Evolutionary conservation across 2,329 filamentous ascomycete genomes (phyloP), one percentile per base, ranked within the genome.

Genomic region (Diplodia mutila): DNA sequence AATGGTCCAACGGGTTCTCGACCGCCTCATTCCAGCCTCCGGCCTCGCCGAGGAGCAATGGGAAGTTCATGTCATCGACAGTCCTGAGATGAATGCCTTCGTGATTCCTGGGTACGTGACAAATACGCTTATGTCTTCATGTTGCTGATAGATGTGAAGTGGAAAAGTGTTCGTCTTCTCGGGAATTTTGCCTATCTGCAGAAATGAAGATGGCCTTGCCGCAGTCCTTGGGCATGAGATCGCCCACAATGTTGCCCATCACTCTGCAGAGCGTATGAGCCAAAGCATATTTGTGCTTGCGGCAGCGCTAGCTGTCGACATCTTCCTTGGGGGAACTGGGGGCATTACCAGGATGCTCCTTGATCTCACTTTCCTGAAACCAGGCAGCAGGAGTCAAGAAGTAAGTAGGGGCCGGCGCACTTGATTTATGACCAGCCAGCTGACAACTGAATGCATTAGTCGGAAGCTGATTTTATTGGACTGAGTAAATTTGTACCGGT

Each of bases 121-220:
- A 21, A 4, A 9, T 18, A 18, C 34, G 1, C 18, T n/a, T 16
- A n/a, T 4, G 9, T 16, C 2, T 34, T n/a, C 2, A 34, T 1
- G 7, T 9, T 21, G 12, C 37, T 65, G 4, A 51, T 6, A 7
- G 29, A 2, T 29, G 27, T 12, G 55, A 65, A 82, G 88, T 4
- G 91, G 91, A 27, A 93, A 93, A 73, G 91, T 94, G 0, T 94
- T 94, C 75, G 91, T 94, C 1, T 90, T 88, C 74, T 90, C 87
- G 70, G 91, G 91, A 46, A 88, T 94, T 37, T 78, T 94, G 65
- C 84, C 85, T n/a, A 80, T 92, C 25, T 90, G 89, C 68, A 75
- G 83, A 64, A 88, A 82, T 72, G 90, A 93, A 67, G 86, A 90
- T 74, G 89, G 88, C 3, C 82, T 94, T 29, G 91, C 91, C 4